These are phyloP conservation scores for Eutrema salsugineum DNA, from an alignment of 441 rosid genomes.

Conservation along the genomic window DNA sequence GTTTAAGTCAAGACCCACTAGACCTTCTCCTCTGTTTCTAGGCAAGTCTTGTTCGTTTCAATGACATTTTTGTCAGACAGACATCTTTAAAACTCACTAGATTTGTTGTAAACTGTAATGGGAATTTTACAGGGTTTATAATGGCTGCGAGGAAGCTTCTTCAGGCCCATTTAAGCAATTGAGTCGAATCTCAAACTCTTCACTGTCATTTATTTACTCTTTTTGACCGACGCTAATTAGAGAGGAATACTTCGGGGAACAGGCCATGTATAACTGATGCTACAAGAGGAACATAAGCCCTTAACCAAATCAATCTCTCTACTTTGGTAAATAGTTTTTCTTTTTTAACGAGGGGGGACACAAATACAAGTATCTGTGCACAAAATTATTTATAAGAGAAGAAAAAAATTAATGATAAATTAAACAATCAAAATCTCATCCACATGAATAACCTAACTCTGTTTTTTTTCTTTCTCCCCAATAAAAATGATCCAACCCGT, in stretches of 20 bases:
- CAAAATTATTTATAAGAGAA: neutral
- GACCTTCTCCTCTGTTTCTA: conserved; percentile 67
- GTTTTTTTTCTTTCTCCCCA: neutral
- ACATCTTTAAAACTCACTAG: neutral
- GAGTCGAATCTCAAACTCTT: conserved; percentile 10
- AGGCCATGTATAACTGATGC: neutral
- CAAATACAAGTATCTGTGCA: conserved; percentile 7
- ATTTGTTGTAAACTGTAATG: neutral
- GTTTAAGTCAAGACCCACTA: conserved; percentile 67
- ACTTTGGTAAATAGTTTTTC: neutral
- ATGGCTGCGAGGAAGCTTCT: conserved; percentile 74
- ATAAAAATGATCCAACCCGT: conserved; percentile 28
- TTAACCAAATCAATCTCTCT: neutral
- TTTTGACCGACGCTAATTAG: conserved; percentile 6
- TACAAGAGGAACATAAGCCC: neutral
- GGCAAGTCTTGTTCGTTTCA: conserved; percentile 35
- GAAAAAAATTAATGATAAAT: conserved; percentile 7
- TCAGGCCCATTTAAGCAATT: conserved; percentile 48
- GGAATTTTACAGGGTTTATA: conserved; percentile 54
- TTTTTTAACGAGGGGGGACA: neutral
- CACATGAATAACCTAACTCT: conserved; percentile 36
- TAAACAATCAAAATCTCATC: conserved; percentile 33
- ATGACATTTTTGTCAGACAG: neutral
- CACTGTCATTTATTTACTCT: neutral
- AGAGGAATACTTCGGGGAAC: neutral